These are phyloP conservation scores for Ephemerocybe angulata DNA, from an alignment of 768 basidiomycete genomes.

Conservation along the genomic window DNA sequence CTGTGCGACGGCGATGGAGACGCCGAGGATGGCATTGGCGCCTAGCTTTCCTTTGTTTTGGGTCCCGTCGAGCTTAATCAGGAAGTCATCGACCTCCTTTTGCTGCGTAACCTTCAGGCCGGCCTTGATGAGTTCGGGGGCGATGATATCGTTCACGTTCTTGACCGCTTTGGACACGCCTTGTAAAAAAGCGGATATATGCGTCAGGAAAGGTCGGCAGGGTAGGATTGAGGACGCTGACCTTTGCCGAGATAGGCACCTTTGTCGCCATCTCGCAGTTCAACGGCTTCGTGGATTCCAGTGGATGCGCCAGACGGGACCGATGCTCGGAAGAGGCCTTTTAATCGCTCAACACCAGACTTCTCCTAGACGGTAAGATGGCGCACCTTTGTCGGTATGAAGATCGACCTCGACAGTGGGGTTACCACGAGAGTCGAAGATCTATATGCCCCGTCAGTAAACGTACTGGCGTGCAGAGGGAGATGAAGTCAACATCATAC, in stretches of 20 bases:
- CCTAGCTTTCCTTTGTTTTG: constrained; percentile 99
- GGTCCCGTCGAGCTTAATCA: constrained; percentile 97
- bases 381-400: constrained; percentile 76
- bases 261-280: constrained; percentile 97
- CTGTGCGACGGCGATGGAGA: constrained; percentile 92
- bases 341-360: not conserved
- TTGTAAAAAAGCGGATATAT: constrained; percentile 31
- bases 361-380: not conserved
- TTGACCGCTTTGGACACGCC: constrained; percentile 91
- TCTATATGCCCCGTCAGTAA: constrained; percentile 44
- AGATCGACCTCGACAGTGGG: constrained; percentile 95
- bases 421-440: constrained; percentile 99
- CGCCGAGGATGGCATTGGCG: constrained; percentile 98
- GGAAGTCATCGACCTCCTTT: constrained; percentile 94
- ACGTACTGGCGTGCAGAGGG: constrained; percentile 4
- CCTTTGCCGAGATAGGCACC: constrained; percentile 93
- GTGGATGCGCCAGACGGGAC: constrained; percentile 99
- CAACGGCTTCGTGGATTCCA: constrained; percentile 96
- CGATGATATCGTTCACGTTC: constrained; percentile 92
- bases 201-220: constrained; percentile 2
- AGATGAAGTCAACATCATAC: constrained; percentile 36
- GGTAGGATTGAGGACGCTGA: constrained; percentile 30
- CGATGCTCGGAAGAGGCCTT: constrained; percentile 89
- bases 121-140: constrained; percentile 81
- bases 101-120: constrained; percentile 83